Conservation (phyloP, 805 yeast species). For the Starmerella bacillaris region DNA sequence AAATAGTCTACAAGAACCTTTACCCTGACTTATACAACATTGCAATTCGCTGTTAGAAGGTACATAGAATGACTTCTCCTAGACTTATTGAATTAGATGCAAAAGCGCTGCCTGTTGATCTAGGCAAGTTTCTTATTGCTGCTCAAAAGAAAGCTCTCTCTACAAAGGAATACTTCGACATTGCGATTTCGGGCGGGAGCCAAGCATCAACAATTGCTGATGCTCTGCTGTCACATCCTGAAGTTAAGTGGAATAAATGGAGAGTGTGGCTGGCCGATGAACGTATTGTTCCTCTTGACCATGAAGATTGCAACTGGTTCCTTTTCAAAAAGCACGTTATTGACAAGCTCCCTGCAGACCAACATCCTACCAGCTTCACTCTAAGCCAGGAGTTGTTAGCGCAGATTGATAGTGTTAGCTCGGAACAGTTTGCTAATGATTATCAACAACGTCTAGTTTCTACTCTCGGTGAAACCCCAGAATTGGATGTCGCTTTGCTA, state of each 20-base stretch:
- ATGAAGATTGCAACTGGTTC: constrained; percentile 75
- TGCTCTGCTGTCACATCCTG: constrained; percentile 44
- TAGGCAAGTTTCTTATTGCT: constrained; percentile 44
- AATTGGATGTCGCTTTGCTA: constrained; percentile 47
- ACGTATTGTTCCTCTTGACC: constrained; percentile 65
- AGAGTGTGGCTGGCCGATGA: constrained; percentile 78
- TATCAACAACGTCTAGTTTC: constrained; percentile 44
- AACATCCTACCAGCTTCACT: constrained; percentile 13
- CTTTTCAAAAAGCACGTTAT: constrained; percentile 50
- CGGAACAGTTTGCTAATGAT: constrained; percentile 21
- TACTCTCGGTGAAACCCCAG: constrained; percentile 22
- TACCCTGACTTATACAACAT: too few species aligned
- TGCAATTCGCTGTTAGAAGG: too few species aligned
- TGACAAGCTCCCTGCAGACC: constrained; percentile 22
- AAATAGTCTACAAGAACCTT: too few species aligned
- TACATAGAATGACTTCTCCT: constrained; percentile 7
- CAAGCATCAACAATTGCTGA: constrained; percentile 49
- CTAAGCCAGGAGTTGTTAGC: constrained; percentile 38
- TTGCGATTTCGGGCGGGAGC: constrained; percentile 87
- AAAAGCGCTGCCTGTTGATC: constrained; percentile 41
- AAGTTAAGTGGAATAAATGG: constrained; percentile 23
- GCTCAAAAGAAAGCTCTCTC: constrained; percentile 44
- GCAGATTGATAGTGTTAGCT: constrained; percentile 4
- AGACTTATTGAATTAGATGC: constrained; percentile 27
- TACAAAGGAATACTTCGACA: constrained; percentile 32